phyloP scores from a whole-genome alignment of 139 green algal species.

The Astrephomene gubernaculifera region DNA sequence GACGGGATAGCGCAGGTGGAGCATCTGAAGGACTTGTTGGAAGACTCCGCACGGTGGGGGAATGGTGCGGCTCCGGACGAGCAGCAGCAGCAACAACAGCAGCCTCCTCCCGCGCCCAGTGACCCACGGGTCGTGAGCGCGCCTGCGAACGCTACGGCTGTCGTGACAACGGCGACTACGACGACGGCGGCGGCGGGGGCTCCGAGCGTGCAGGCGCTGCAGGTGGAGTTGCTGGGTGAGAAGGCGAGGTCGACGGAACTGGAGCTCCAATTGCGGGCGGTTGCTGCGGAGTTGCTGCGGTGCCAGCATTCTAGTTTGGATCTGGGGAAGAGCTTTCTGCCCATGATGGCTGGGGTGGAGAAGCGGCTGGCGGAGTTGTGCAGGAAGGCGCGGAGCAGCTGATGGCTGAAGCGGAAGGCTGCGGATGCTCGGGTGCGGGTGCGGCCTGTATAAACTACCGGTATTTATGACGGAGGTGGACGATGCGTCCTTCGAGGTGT shows the following conservation, averaged over 20 bases:
- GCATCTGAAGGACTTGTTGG: conserved; percentile 77
- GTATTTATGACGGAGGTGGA: no score
- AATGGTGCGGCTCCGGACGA: no score
- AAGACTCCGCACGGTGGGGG: conserved; percentile 75
- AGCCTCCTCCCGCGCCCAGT: no score
- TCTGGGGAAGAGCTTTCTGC: conserved; percentile 49
- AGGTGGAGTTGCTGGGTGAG: conserved; percentile 47
- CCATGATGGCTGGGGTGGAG: conserved; percentile 60
- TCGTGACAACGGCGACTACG: background rate
- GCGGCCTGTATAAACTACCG: no score
- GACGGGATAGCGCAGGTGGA: conserved; percentile 62
- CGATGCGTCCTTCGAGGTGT: no score
- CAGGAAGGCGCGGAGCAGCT: background rate
- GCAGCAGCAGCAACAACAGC: no score
- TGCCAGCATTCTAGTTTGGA: conserved; percentile 47
- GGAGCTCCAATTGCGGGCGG: conserved; percentile 58
- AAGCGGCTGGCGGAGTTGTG: conserved; percentile 48
- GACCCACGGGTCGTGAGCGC: no score
- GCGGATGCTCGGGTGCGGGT: no score
- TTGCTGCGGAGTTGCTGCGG: conserved; percentile 62
- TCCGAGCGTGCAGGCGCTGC: background rate
- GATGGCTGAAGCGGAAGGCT: background rate
- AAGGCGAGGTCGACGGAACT: conserved; percentile 42
- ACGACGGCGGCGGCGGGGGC: background rate
- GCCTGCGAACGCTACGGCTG: no score